A percentile compares a stretch with the other conserved stretches of the same genome.
phyloP scores from a whole-genome alignment of 1,284 basidiomycete genomes.

The Cystobasidium pallidum region DNA sequence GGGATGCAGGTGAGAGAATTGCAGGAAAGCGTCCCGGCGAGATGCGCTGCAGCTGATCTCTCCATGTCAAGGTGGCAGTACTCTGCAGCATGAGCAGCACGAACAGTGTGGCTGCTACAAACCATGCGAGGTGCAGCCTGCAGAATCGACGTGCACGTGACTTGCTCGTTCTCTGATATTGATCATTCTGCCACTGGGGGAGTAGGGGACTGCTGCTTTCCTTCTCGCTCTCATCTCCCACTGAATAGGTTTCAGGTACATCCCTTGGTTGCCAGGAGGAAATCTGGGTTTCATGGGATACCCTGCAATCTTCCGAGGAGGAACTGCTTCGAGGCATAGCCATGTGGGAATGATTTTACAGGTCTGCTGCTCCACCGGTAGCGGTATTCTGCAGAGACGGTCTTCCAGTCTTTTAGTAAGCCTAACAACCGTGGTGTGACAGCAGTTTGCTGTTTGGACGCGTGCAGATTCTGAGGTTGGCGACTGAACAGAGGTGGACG shows the following conservation, averaged over 20 bases:
- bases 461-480: too few relatives aligned
- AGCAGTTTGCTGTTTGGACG: too few relatives aligned
- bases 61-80: background rate
- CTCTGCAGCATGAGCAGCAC: constrained; percentile 7
- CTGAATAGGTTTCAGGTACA: background rate
- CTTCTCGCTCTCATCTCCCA: background rate
- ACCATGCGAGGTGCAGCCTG: constrained; percentile 11
- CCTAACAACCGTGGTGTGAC: too few relatives aligned
- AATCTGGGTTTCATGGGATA: background rate
- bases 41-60: background rate
- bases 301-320: background rate
- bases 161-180: background rate
- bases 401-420: too few relatives aligned
- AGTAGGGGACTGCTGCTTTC: background rate
- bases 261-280: background rate
- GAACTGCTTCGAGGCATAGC: background rate
- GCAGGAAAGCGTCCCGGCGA: background rate
- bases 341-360: too few relatives aligned
- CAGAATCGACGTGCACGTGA: background rate
- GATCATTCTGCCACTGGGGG: background rate
- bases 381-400: too few relatives aligned
- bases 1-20: background rate
- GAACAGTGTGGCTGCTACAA: constrained; percentile 18
- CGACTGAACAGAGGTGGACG: too few relatives aligned
- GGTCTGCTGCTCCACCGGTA: too few relatives aligned